phyloP scores from a whole-genome alignment of 768 basidiomycete species.

The Hysterangium stoloniferum region DNA sequence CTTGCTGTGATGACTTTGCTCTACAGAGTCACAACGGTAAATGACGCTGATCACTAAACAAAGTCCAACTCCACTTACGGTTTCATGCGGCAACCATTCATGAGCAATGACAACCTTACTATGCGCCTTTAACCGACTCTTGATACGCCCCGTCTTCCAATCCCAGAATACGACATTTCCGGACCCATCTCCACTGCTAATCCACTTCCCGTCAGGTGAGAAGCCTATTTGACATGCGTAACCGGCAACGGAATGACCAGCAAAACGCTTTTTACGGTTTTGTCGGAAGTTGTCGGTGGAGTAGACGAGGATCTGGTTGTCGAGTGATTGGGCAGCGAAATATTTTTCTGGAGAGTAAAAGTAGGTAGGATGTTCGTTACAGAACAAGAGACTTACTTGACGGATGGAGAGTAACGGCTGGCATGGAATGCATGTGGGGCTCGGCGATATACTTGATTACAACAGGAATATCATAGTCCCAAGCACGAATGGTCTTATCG shows the following conservation, averaged over 20 bases:
- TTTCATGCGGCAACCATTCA: constrained; percentile 96
- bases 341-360: constrained; percentile 62
- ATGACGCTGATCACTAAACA: constrained; percentile 11
- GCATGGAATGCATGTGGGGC: constrained; percentile 99
- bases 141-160: constrained; percentile 97
- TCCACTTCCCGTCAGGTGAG: constrained; percentile 97
- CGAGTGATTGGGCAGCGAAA: constrained; percentile 94
- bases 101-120: constrained; percentile 96
- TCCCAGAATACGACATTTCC: constrained; percentile 99
- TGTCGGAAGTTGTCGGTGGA: constrained; percentile 98
- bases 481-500: constrained; percentile 97
- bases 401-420: constrained; percentile 92
- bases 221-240: constrained; percentile 97
- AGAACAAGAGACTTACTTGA: constrained; percentile 54
- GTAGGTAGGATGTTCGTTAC: constrained; percentile 11
- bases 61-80: constrained; percentile 55
- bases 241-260: constrained; percentile 93
- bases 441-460: constrained; percentile 99
- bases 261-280: constrained; percentile 97
- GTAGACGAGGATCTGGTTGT: constrained; percentile 97
- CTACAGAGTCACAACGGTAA: constrained; percentile 33
- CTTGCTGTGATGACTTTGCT: constrained; percentile 95
- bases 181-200: constrained; percentile 91
- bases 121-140: constrained; percentile 83
- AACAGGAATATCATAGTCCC: constrained; percentile 99